Percentiles rank a stretch among this genome's conserved stretches.
phyloP scores from a whole-genome alignment of 1,284 basidiomycete species.

The Farysia itapuensis region DNA sequence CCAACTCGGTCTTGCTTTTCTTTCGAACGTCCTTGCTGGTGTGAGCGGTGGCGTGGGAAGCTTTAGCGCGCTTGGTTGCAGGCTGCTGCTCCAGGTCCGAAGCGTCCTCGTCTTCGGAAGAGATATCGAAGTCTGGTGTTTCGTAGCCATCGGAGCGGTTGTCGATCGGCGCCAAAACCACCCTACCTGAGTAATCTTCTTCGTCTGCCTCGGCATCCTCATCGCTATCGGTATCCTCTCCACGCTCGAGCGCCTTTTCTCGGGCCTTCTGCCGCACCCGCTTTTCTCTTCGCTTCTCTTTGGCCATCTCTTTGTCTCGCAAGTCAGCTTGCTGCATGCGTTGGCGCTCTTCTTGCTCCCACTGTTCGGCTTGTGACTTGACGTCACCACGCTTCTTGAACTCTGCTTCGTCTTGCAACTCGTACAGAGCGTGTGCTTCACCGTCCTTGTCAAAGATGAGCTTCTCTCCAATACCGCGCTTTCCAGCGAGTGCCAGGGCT shows the following conservation, averaged over 20 bases:
- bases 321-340: conserved; percentile 76
- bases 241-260: conserved; percentile 68
- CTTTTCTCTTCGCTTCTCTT: conserved; percentile 54
- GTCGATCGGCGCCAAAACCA: conserved; percentile 36
- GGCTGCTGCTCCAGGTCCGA: conserved; percentile 3
- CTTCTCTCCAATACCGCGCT: conserved; percentile 78
- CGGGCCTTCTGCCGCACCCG: conserved; percentile 81
- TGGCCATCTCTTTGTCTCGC: conserved; percentile 52
- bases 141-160: conserved; percentile 49
- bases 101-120: conserved; percentile 15
- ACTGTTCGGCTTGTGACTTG: conserved; percentile 75
- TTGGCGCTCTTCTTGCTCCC: conserved; percentile 72
- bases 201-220: conserved; percentile 56
- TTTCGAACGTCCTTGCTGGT: conserved; percentile 5
- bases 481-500: conserved; percentile 74
- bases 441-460: conserved; percentile 72
- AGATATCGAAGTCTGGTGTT: conserved; percentile 52
- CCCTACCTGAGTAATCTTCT: conserved; percentile 61
- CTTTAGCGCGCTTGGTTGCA: conserved; percentile 20
- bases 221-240: conserved; percentile 50
- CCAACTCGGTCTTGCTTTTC: conserved; percentile 36
- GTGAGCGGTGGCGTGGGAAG: neutral
- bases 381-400: conserved; percentile 72
- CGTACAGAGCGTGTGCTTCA: conserved; percentile 67
- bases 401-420: conserved; percentile 72